Evolutionary conservation across 75 land plant genomes (phyloP).

Genomic region (Cupressus sempervirens): DNA sequence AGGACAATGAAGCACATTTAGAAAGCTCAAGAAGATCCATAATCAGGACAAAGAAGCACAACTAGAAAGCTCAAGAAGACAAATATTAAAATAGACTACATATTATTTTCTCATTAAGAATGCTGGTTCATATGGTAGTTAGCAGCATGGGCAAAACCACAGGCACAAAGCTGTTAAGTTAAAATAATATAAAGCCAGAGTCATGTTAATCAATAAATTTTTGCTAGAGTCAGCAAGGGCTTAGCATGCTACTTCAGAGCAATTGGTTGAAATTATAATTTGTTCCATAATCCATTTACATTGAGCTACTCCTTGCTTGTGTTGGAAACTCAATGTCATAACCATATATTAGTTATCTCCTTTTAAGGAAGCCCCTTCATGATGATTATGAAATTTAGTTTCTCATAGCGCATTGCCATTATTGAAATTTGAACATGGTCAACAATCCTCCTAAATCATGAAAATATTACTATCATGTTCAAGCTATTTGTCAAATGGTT

Average conservation of each 20-base stretch:
- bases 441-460: not conserved
- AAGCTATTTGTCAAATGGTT: not conserved
- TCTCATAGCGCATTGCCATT: not conserved
- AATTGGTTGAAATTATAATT: not conserved
- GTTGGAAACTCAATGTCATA: not conserved
- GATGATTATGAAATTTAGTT: not conserved
- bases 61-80: too few species aligned
- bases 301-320: not conserved
- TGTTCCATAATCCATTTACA: not conserved
- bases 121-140: not conserved
- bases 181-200: not conserved
- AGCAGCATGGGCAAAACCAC: not conserved
- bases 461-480: not conserved
- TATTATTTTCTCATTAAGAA: not conserved
- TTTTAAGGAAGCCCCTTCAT: not conserved
- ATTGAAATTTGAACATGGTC: not conserved
- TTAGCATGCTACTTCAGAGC: not conserved
- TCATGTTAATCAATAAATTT: not conserved
- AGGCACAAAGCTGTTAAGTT: not conserved
- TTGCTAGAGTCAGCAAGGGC: not conserved
- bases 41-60: too few species aligned
- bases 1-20: too few species aligned
- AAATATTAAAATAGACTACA: not conserved
- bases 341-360: not conserved
- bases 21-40: too few species aligned